Percentiles rank a stretch among this genome's conserved stretches.
These are phyloP conservation scores for Sisymbrium irio DNA, from an alignment of 345 rosid genomes.

Conservation along the genomic window DNA sequence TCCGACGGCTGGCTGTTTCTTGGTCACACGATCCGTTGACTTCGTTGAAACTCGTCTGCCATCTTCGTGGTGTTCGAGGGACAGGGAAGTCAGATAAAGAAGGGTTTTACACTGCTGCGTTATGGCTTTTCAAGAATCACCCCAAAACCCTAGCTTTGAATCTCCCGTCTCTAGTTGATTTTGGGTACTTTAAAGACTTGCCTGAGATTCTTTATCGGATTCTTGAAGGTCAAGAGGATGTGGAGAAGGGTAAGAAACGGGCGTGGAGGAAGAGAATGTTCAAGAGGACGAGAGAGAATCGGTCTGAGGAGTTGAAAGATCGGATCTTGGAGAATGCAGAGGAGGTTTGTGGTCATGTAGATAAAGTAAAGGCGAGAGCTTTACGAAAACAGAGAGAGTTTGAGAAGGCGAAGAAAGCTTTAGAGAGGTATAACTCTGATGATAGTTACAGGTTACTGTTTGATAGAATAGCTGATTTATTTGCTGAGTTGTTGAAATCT, in stretches of 20 bases:
- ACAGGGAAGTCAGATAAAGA: constrained; percentile 67
- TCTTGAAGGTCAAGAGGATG: constrained; percentile 42
- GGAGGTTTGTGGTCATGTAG: constrained; percentile 12
- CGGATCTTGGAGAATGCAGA: constrained; percentile 41
- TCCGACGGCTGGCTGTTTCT: constrained; percentile 32
- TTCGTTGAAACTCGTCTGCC: constrained; percentile 54
- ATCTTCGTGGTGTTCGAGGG: constrained; percentile 68
- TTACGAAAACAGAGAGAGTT: constrained; percentile 30
- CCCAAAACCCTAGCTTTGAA: constrained; percentile 65
- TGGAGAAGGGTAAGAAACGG: constrained; percentile 22
- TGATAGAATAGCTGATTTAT: constrained; percentile 26
- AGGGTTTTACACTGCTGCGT: constrained; percentile 55
- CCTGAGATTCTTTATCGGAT: constrained; percentile 65
- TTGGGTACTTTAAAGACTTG: constrained; percentile 67
- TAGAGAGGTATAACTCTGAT: constrained; percentile 29
- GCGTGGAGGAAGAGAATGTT: constrained; percentile 20
- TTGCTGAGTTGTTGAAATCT: constrained; percentile 27
- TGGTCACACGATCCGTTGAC: constrained; percentile 57
- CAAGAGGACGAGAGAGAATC: constrained; percentile 36
- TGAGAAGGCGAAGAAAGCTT: constrained; percentile 25
- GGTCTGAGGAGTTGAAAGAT: constrained; percentile 16
- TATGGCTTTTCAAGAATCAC: constrained; percentile 53
- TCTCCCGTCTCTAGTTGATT: constrained; percentile 33
- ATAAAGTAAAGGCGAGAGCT: constrained; percentile 23
- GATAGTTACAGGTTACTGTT: constrained; percentile 19